These are phyloP conservation scores for Ustilago loliicola DNA, from an alignment of 1,284 basidiomycete species.

Conservation along the genomic window DNA sequence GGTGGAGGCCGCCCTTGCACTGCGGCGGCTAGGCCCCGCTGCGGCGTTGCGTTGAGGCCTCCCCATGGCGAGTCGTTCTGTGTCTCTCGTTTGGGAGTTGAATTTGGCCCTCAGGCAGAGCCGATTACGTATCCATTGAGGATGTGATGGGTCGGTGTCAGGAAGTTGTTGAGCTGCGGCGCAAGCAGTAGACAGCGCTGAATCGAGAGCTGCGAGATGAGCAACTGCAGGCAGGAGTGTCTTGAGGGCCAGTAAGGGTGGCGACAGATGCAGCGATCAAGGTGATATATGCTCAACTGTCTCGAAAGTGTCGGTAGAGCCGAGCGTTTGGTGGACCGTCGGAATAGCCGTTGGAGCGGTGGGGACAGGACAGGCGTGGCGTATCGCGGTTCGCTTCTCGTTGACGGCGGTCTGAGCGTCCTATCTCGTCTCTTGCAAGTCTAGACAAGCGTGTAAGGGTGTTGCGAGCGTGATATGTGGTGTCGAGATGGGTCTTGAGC, in stretches of 20 bases:
- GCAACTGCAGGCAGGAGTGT: neutral
- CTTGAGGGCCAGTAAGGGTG: neutral
- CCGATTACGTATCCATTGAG: slow-evolving; percentile 8
- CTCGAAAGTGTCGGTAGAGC: neutral
- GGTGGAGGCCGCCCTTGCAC: slow-evolving; percentile 32
- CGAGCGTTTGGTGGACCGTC: neutral
- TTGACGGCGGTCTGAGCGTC: slow-evolving; percentile 8
- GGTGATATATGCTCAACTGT: neutral
- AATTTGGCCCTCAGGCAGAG: slow-evolving; percentile 2
- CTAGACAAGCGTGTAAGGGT: neutral
- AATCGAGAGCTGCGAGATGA: too few relatives aligned
- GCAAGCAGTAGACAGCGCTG: too few relatives aligned
- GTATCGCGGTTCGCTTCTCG: slow-evolving; percentile 2
- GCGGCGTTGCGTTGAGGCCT: slow-evolving; percentile 39
- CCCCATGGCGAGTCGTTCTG: slow-evolving; percentile 24
- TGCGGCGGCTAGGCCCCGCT: slow-evolving; percentile 47
- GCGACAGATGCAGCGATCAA: neutral
- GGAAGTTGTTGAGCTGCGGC: neutral
- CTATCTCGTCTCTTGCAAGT: neutral
- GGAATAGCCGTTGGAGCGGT: slow-evolving; percentile 1
- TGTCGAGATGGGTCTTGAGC: neutral
- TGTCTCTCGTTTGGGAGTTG: neutral
- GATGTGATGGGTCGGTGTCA: neutral
- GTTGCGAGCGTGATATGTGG: neutral
- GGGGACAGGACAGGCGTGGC: slow-evolving; percentile 6